Evolutionary conservation across 202 grass and related monocot genomes (phyloP), one percentile per base, ranked within the genome.

Genomic region (Panicum hallii): DNA sequence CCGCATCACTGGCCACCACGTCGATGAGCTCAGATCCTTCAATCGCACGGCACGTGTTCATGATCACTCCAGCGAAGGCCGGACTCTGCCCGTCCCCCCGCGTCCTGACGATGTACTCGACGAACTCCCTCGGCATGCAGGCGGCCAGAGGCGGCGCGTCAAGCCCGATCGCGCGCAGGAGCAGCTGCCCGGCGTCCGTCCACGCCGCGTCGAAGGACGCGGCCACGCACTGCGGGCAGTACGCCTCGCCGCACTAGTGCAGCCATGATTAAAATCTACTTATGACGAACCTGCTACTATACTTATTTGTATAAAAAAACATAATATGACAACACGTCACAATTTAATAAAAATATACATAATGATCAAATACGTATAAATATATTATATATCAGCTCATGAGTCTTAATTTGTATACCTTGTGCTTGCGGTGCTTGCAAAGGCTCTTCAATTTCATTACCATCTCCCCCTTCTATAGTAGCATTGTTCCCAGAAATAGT

Each of bases 21-120:
- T 95, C 81, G 23, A 93, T n/a, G 84, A 96, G 83, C 13, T 89
- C 87, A 0, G 84, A 75, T 0, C 74, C 70, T 67, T 95, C 93
- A 6, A 95, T 41, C 26, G 75, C 74, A 4, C 74, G 86, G 68
- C 67, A 83, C 4, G 87, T 80, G 81, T 96, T 74, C 50, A 36
- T 53, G 19, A 57, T 34, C 0, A 75, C 32, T 20, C 72, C 72
- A 19, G 72, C 32, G 72, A 75, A 55, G 4, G 72, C 72, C 50
- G 72, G 72, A 2, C 52, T 57, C 49, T 5, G 34, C 32, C 50
- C 17, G 50, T 75, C 72, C 32, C 2, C 49, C 49, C 7, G 30
- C 17, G 72, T 75, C 9, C 32, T 7, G 17, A 75, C 32, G 2
- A 81, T 9, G 40, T 85, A 83, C 16, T 83, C 83, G 22, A 85